phyloP scores from a whole-genome alignment of 352 stramenopile species.

The Peronosclerospora sorghi region DNA sequence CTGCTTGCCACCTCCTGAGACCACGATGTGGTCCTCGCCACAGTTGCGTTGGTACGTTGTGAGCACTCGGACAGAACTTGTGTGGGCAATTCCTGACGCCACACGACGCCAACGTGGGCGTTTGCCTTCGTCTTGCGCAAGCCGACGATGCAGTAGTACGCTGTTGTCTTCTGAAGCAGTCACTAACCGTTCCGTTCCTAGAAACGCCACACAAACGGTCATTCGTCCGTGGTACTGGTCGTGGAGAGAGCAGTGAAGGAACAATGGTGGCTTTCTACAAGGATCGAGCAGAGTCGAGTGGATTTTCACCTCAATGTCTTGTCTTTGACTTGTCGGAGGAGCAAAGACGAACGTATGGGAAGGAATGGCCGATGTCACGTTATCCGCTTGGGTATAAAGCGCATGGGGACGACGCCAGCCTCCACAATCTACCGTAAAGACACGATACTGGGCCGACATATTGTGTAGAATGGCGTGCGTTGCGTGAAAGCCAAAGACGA shows the following conservation, averaged over 20 bases:
- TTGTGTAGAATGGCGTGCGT: conserved; percentile 66
- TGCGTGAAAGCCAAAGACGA: conserved; percentile 80
- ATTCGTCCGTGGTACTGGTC: conserved; percentile 66
- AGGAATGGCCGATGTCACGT: conserved; percentile 20
- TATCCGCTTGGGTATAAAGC: conserved; percentile 17
- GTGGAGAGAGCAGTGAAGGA: conserved; percentile 40
- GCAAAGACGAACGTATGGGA: conserved; percentile 64
- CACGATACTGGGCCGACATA: conserved; percentile 51
- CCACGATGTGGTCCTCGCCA: conserved; percentile 30
- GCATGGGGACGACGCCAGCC: conserved; percentile 76
- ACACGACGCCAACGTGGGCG: conserved; percentile 29
- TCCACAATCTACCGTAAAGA: conserved; percentile 69
- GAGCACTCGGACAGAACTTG: conserved; percentile 69
- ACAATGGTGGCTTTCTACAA: not conserved
- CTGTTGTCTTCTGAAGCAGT: conserved; percentile 78
- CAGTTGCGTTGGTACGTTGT: conserved; percentile 26
- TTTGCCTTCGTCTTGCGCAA: conserved; percentile 1
- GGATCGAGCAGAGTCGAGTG: conserved; percentile 35
- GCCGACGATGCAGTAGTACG: conserved; percentile 52
- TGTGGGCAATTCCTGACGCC: conserved; percentile 56
- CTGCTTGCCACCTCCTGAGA: conserved; percentile 77
- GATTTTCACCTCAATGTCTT: conserved; percentile 50
- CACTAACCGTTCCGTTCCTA: conserved; percentile 35
- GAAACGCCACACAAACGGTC: conserved; percentile 46
- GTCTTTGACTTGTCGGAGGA: conserved; percentile 32